Evolutionary conservation across 1,284 basidiomycete species (phyloP).

Genomic region (Ustilago xerochloae): DNA sequence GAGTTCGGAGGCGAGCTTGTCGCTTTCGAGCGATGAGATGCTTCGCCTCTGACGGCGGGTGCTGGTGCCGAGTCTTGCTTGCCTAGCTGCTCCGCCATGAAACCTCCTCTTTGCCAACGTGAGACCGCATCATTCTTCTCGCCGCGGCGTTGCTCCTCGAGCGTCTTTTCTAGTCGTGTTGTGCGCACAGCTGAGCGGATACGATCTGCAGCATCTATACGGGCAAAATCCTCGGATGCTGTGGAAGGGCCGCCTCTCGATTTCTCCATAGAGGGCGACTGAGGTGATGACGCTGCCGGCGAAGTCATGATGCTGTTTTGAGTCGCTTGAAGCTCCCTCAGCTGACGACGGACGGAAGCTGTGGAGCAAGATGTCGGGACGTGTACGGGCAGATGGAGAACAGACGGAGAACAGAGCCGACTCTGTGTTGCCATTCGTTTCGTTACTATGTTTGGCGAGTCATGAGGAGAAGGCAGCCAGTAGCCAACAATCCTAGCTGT

Average conservation of each 20-base stretch:
- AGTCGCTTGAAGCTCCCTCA: no score
- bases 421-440: no score
- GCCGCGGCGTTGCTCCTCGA: slow-evolving; percentile 37
- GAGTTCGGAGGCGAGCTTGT: background rate
- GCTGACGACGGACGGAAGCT: no score
- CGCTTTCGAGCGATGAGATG: slow-evolving; percentile 1
- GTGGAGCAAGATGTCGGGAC: no score
- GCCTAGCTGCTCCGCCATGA: slow-evolving; percentile 40
- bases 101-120: slow-evolving; percentile 27
- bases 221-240: slow-evolving; percentile 18
- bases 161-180: slow-evolving; percentile 20
- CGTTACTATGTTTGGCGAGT: no score
- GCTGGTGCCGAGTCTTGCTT: slow-evolving; percentile 25
- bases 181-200: slow-evolving; percentile 27
- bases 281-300: background rate
- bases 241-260: background rate
- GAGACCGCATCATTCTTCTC: slow-evolving; percentile 40
- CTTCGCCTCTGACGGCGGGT: slow-evolving; percentile 35
- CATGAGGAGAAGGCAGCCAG: no score
- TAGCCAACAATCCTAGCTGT: no score
- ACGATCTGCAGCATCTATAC: slow-evolving; percentile 38
- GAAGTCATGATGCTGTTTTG: background rate
- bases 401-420: no score
- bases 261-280: background rate
- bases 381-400: no score